Conservation (phyloP, 805 yeast species). For the Starmera amethionina region DNA sequence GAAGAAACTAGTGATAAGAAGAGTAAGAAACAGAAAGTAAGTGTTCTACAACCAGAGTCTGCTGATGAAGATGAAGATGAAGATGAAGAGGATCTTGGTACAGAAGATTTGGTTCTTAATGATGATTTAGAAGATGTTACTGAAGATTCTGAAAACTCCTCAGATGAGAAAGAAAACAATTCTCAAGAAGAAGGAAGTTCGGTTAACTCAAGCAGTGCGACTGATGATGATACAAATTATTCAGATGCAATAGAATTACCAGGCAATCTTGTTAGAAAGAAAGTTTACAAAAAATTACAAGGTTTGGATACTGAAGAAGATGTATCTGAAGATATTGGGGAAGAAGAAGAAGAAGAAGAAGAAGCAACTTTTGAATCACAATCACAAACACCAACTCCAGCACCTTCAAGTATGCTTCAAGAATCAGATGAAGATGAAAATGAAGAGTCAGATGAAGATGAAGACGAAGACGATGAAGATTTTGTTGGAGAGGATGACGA, state of each 20-base stretch:
- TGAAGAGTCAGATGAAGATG: constrained; percentile 3
- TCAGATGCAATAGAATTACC: constrained; percentile 9
- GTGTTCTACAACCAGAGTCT: constrained; percentile 2
- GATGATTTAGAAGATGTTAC: constrained; percentile 26
- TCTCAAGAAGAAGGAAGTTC: constrained; percentile 20
- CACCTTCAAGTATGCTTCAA: background rate
- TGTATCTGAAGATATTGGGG: constrained; percentile 8
- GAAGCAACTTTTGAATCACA: constrained; percentile 11
- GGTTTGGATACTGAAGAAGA: background rate
- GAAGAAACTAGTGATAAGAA: constrained; percentile 7
- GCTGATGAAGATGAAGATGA: constrained; percentile 11
- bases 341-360: constrained; percentile 6
- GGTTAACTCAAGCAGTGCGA: background rate
- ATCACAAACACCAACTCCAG: constrained; percentile 5
- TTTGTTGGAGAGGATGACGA: constrained; percentile 7
- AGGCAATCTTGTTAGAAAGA: constrained; percentile 11
- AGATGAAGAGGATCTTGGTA: constrained; percentile 14
- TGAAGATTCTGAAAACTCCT: constrained; percentile 16
- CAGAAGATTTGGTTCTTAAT: too few relatives aligned
- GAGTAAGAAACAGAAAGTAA: constrained; percentile 16
- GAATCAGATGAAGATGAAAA: constrained; percentile 6
- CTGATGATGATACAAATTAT: constrained; percentile 10
- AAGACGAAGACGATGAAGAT: constrained; percentile 4
- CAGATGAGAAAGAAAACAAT: constrained; percentile 23
- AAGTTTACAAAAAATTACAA: constrained; percentile 12